Base-by-base conservation (phyloP, 1,139 yeast genomes). In the Saccharomyces hybrid region DNA sequence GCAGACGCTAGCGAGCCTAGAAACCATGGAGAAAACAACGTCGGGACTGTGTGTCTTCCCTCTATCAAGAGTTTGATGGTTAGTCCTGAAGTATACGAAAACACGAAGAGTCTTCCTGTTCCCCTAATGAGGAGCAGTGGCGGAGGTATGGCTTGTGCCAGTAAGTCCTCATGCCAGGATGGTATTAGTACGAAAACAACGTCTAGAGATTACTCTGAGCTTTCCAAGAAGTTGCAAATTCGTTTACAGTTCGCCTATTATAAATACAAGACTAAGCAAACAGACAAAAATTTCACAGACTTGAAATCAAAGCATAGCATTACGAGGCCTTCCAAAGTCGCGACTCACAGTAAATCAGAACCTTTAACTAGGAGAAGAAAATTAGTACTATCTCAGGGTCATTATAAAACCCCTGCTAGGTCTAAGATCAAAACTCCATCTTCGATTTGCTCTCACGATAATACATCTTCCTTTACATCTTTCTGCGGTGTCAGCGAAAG, bases 191-290 rank as follows among this genome's bases (percentile, higher is more conserved):
- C n/a, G 16, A 23, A 38, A 26, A 13, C 13, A 11, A 9, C 20
- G 13, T 5, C 13, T n/a, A 32, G 26, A 20, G 55, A 57, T 41
- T 57, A 58, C 31, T 48, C 55, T 7, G 63, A 62, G 14, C 77
- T 82, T 29, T 90, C 91, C 13, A 76, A 85, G 51, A 80, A 81
- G 64, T 76, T 88, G 64, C 84, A 84, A 65, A 74, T 83, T 62
- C 82, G 91, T 63, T 76, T 89, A 44, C 86, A 84, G 65, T 73
- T 88, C 61, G 97, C 97, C 1, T 80, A 85, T 63, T 88, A 82
- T 73, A 88, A 88, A 67, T 80, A 87, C 55, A 80, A 73, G 54
- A 81, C 85, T 2, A 76, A 81, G 61, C 86, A 82, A 64, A 71
- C 75, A 1, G 67, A 64, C 34, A 55, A 65, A 41, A 65, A 61